phyloP scores from a whole-genome alignment of 129 eudicot genomes.

The Flaveria linearis region DNA sequence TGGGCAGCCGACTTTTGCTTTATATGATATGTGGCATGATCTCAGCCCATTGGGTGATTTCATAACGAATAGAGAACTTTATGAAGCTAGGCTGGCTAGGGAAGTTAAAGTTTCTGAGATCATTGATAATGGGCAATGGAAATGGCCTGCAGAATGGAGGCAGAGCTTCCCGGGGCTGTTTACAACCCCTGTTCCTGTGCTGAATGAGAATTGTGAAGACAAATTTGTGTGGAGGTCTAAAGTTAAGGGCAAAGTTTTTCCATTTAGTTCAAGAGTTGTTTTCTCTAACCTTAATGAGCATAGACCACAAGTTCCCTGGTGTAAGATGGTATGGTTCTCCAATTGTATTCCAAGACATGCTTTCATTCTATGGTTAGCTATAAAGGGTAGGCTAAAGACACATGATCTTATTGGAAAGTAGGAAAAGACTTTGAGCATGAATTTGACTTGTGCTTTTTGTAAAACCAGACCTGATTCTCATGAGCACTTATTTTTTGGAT shows the following conservation, averaged over 20 bases:
- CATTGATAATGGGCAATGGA: not conserved
- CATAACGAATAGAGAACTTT: not conserved
- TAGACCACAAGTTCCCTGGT: not conserved
- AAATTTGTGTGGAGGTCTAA: not conserved
- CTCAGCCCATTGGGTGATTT: not conserved
- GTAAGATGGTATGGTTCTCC: not conserved
- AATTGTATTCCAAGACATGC: not conserved
- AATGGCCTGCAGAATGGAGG: not conserved
- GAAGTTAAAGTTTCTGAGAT: not conserved
- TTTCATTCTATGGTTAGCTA: not conserved
- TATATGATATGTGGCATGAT: not conserved
- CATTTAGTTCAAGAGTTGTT: not conserved
- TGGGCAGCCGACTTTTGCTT: not conserved
- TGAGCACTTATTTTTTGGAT: no score
- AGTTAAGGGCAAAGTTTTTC: rapidly evolving
- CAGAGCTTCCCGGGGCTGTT: not conserved
- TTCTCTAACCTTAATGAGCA: rapidly evolving
- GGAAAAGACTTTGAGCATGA: not conserved
- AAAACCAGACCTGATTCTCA: no score
- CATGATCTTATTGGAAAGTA: not conserved
- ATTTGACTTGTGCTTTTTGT: not conserved
- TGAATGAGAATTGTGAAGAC: not conserved
- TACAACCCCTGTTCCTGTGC: not conserved
- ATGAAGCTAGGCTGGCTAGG: not conserved
- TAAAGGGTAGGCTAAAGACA: not conserved